Evolutionary conservation across 1,284 basidiomycete species (phyloP).

Genomic region (Ganoderma meredithae): DNA sequence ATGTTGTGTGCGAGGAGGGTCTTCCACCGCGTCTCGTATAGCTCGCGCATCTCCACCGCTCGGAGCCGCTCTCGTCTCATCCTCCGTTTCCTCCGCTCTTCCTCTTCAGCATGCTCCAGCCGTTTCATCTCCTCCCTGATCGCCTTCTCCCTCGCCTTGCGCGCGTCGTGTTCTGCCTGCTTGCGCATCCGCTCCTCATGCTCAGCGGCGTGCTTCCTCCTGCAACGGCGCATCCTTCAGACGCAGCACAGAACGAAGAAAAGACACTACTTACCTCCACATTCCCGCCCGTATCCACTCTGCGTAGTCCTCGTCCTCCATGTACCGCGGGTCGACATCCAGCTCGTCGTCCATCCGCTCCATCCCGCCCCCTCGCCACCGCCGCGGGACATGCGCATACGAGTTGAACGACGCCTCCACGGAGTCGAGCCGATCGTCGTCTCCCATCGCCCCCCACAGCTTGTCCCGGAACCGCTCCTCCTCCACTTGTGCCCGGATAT

Average conservation of each 20-base stretch:
- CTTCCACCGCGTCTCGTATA: constrained; percentile 70
- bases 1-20: constrained; percentile 47
- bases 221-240: constrained; percentile 37
- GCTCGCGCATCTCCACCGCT: constrained; percentile 53
- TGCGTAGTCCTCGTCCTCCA: constrained; percentile 88
- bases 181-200: constrained; percentile 66
- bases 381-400: constrained; percentile 69
- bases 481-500: constrained; percentile 61
- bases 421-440: constrained; percentile 70
- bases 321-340: constrained; percentile 58
- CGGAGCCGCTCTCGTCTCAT: constrained; percentile 52
- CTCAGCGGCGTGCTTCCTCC: constrained; percentile 72
- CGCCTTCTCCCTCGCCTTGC: constrained; percentile 61
- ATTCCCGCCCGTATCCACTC: constrained; percentile 83
- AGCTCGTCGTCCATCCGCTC: constrained; percentile 58
- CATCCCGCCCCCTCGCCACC: constrained; percentile 54
- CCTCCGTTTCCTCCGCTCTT: constrained; percentile 54
- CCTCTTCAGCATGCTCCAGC: constrained; percentile 58
- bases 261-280: constrained; percentile 65
- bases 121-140: constrained; percentile 58
- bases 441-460: constrained; percentile 71
- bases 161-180: constrained; percentile 58
- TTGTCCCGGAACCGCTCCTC: constrained; percentile 73
- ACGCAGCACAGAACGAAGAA: not conserved
- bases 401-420: constrained; percentile 70